Percentiles rank a stretch among this genome's conserved stretches.
Conservation (phyloP, 768 basidiomycete species). For the Leccinum pellstonianum region DNA sequence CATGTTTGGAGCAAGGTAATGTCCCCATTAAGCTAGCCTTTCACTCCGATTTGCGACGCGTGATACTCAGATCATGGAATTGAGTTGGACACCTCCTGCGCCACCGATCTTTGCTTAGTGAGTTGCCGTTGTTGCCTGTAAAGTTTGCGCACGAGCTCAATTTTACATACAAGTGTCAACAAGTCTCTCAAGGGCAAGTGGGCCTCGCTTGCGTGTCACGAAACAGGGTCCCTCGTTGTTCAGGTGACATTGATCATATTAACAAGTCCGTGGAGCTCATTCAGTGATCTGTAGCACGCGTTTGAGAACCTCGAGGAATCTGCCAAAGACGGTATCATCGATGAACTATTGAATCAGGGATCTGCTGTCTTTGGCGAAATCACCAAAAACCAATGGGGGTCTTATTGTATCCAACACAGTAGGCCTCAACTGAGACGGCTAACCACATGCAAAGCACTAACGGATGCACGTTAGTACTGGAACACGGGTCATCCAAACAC, state of each 20-base stretch:
- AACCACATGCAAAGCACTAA: slow-evolving; percentile 5
- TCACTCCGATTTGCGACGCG: slow-evolving; percentile 8
- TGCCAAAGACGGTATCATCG: slow-evolving; percentile 82
- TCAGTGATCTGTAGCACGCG: slow-evolving; percentile 53
- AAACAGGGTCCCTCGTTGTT: slow-evolving; percentile 86
- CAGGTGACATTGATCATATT: slow-evolving; percentile 48
- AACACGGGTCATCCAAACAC: slow-evolving; percentile 78
- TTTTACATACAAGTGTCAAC: slow-evolving; percentile 59
- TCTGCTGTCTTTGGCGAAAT: slow-evolving; percentile 68
- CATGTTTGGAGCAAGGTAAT: slow-evolving; percentile 89
- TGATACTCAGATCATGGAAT: slow-evolving; percentile 72
- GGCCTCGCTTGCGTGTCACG: slow-evolving; percentile 87
- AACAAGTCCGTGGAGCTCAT: background rate
- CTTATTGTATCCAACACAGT: slow-evolving; percentile 87
- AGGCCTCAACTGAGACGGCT: slow-evolving; percentile 28
- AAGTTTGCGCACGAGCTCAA: background rate
- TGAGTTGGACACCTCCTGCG: slow-evolving; percentile 83
- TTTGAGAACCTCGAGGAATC: slow-evolving; percentile 84
- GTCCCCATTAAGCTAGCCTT: background rate
- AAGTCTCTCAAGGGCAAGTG: slow-evolving; percentile 85
- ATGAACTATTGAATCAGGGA: slow-evolving; percentile 78
- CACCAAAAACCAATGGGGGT: slow-evolving; percentile 86
- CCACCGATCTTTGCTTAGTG: slow-evolving; percentile 88
- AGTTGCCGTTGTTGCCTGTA: slow-evolving; percentile 28
- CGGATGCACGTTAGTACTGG: slow-evolving; percentile 53